Base-by-base conservation (phyloP, 441 rosid genomes). In the Syzygium syzygioides region DNA sequence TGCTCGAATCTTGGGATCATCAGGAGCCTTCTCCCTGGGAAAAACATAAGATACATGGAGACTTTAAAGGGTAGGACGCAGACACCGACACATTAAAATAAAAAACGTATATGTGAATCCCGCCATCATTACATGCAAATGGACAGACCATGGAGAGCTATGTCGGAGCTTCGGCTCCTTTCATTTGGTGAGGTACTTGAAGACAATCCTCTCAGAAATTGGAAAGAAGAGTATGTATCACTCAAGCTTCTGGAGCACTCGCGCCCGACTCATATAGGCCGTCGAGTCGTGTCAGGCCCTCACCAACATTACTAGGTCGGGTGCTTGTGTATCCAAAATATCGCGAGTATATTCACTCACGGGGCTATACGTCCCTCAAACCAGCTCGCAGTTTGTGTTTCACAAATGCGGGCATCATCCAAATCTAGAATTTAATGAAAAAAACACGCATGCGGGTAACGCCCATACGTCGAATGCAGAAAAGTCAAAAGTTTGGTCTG, bases 21-120 rank as follows among this genome's bases (percentile, higher is more conserved):
- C 48, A 45, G 2, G 48, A 45, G 48, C 9, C 48, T 45, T 45
- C 48, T 45, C 48, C 9, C 9, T 45, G 9, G 9, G 48, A 45
- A 45, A 45, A 2, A 7, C 48, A 45, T 45, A 45, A 45, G 9
- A 45, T 45, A 45, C 9, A 45, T 45, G 48, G 48, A 2, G 48
- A 45, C 0, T 45, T 7, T 45, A 7, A 1, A 2, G 48, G 48
- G 48, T 45, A 45, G 9, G 48, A 9, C 2, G 1, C 48, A 1
- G 48, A 9, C 9, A 7, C 2, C 48, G 9, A 7, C 9, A 45
- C 7, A 2, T 45, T 45, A 45, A 7, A 45, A 45, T 45, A 45
- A 45, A 1, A 9, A 45, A 45, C 7, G 9, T 45, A 45, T 7
- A 2, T 7, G 2, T 45, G 48, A 45, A 45, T 2, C 10, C 9